A percentile compares a stretch with the other conserved stretches of the same genome.
These are phyloP conservation scores for Phytophthora pinifolia DNA, from an alignment of 352 stramenopile species.

Conservation along the genomic window DNA sequence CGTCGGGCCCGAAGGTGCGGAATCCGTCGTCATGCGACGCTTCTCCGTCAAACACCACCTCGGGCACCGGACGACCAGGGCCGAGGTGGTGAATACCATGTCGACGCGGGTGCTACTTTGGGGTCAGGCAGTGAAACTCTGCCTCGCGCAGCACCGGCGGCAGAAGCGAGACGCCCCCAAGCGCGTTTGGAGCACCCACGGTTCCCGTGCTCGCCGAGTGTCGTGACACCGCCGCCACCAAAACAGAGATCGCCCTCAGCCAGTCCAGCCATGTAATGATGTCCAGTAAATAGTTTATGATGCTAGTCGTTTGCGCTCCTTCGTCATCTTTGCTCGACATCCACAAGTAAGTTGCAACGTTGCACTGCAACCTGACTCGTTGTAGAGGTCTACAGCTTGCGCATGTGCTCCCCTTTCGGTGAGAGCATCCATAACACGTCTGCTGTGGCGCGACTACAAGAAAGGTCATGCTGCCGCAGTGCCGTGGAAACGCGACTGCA, in stretches of 20 bases:
- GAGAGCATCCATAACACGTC: no score
- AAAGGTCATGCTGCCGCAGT: no score
- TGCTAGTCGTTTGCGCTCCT: no score
- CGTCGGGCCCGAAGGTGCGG: conserved; percentile 33
- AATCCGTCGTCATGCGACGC: conserved; percentile 58
- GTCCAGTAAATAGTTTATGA: conserved; percentile 14
- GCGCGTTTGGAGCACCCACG: conserved; percentile 42
- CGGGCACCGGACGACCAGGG: conserved; percentile 33
- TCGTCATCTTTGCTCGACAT: no score
- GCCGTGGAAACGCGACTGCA: no score
- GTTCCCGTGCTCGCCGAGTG: conserved; percentile 24
- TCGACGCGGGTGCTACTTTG: conserved; percentile 69
- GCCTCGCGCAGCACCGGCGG: conserved; percentile 39
- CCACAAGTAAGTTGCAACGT: no score
- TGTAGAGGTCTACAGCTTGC: no score
- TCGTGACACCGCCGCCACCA: conserved; percentile 18
- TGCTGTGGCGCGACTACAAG: no score
- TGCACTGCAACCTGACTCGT: no score
- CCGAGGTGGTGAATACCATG: conserved; percentile 59
- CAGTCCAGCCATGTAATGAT: neutral
- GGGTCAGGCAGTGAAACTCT: conserved; percentile 60
- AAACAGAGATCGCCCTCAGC: no score
- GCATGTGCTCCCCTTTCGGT: no score
- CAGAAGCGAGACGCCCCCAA: conserved; percentile 35
- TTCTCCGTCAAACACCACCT: conserved; percentile 73